A percentile compares a stretch with the other conserved stretches of the same genome.
Conservation (phyloP, 345 rosid species). For the Viola odorata region DNA sequence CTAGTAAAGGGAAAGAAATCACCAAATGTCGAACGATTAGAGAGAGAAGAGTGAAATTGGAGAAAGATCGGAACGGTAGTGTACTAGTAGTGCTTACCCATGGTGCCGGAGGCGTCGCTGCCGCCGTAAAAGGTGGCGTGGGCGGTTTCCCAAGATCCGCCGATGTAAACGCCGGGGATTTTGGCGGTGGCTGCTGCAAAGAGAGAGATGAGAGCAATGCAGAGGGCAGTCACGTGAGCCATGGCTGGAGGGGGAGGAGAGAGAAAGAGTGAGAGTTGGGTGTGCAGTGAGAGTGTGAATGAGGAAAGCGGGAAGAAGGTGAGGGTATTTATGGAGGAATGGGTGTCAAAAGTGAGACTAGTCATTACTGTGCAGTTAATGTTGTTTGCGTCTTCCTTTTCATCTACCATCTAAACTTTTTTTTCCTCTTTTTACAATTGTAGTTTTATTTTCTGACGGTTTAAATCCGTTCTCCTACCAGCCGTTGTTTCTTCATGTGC, state of each 20-base stretch:
- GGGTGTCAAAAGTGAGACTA: neutral
- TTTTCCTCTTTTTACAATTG: no score
- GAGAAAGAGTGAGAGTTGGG: slow-evolving; percentile 14
- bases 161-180: slow-evolving; percentile 39
- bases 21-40: neutral
- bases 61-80: neutral
- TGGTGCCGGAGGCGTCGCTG: slow-evolving; percentile 57
- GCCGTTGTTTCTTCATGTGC: no score
- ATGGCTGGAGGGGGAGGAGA: slow-evolving; percentile 17
- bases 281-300: neutral
- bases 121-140: slow-evolving; percentile 67
- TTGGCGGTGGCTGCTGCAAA: slow-evolving; percentile 17
- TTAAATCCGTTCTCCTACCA: no score
- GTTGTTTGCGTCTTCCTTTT: no score
- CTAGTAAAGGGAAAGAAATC: slow-evolving; percentile 22
- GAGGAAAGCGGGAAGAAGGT: slow-evolving; percentile 24
- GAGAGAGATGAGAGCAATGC: slow-evolving; percentile 20
- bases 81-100: slow-evolving; percentile 28
- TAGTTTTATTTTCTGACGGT: no score
- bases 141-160: slow-evolving; percentile 38
- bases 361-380: no score
- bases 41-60: neutral
- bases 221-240: slow-evolving; percentile 16
- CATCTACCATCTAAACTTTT: no score
- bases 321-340: slow-evolving; percentile 33